Evolutionary conservation across 495 filamentous ascomycete genomes (phyloP), one percentile per base, ranked within the genome.

Genomic region (Ascobolus immersus): DNA sequence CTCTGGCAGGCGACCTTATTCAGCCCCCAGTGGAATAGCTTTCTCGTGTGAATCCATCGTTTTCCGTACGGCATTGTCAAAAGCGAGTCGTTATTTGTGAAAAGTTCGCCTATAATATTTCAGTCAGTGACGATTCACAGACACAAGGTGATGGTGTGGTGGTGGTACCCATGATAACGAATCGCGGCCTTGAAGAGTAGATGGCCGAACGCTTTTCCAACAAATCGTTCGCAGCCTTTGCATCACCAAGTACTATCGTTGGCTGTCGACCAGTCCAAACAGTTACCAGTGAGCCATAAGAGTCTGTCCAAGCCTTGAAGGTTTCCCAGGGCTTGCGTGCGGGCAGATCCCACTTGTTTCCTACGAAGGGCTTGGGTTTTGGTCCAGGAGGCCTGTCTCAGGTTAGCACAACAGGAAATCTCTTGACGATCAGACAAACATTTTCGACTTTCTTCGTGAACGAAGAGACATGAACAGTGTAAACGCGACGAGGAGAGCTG

Each of bases 191-290:
- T 10, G 59, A 62, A 8, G 56, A 61, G 45, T 62, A 67, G 39
- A 60, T 66, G 21, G 51, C 54, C 21, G 56, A 58, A 18, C 60
- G 47, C 39, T 61, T 64, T 37, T 68, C 62, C 41, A 68, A 51
- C 22, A 67, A 44, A 17, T 67, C 64, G 32, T 55, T 61, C n/a
- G 67, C 67, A 11, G 69, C 57, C 10, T 66, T 56, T 0, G 67
- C 65, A 15, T 71, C 69, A 2, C 63, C 68, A 20, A 74, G 56
- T 30, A 73, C 55, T 33, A 75, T 61, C 18, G 69, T 73, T 2
- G 67, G 65, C 13, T 59, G 57, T 4, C 66, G 58, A 0, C 71
- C 70, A 33, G 69, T 57, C 59, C 68, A 69, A 6, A 75, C 54
- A 4, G 68, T 71, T 10, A 58, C 39, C n/a, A 62, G 38, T 0